Evolutionary conservation across 2,329 filamentous ascomycete genomes (phyloP), one percentile per base, ranked within the genome.

Genomic region (Lachnellula subtilissima): DNA sequence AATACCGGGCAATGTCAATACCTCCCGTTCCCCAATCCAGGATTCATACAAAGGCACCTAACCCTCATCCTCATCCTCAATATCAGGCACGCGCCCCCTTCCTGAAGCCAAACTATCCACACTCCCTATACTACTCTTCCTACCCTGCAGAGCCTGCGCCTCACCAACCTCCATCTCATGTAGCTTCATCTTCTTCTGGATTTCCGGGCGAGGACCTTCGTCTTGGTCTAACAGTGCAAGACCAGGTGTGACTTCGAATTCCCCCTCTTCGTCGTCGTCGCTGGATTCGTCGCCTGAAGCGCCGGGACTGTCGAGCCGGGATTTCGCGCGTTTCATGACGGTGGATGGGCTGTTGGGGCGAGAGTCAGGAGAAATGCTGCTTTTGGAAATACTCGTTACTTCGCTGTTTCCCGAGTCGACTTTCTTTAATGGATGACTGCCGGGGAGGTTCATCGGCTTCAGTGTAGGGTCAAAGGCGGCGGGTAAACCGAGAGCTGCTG

Each of bases 401-500:
- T 66, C 65, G 36, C 63, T 67, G 14, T 61, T 64, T 4, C 47
- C 58, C 3, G 66, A 68, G n/a, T 65, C 63, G 7, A 65, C 55
- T 40, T 67, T 65, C 32, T 57, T 55, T 2, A 66, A 48, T 40
- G 53, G 48, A 7, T 55, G 46, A 17, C 56, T 59, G 22, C 56
- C 57, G 25, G 65, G 62, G 14, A 69, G 69, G 49, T 77, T 74
- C 48, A 81, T 72, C 0, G 81, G 79, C 62, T 84, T 86, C 61
- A 86, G 78, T 1, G 82, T 85, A 0, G 84, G 83, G 59, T 87
- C 84, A 59, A 85, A 87, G 23, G 76, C 72, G 3, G 83, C 83
- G 0, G 84, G 83, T 2, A 87, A 71, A 0, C 83, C 84, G 9
- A 87, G 75, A 15, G 83, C 84, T 58, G 81, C 78, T 46, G 84